Evolutionary conservation across 306 rosid species (phyloP), one percentile per base, ranked within the genome.

Genomic region (Lathyrus sativus): DNA sequence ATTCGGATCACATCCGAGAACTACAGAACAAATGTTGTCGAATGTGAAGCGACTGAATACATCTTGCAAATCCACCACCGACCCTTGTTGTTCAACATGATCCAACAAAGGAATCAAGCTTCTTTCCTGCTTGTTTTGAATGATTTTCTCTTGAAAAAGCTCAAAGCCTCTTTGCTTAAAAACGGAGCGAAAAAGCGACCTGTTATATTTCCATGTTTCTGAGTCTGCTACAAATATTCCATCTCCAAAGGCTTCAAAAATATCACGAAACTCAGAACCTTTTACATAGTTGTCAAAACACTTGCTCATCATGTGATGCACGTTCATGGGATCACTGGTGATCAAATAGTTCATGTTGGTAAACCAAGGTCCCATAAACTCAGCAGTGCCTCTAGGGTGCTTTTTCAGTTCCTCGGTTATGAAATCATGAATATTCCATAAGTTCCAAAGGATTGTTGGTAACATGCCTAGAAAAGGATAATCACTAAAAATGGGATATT

Each of bases 381-480:
- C 59, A 0, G 11, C 70, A 0, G 78, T 85, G 33, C 78, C 61
- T 31, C 17, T 56, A 0, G 81, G 78, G 5, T 37, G 1, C 45
- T 1, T 24, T 9, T 59, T 62, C 10, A 85, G 1, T 0, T 3
- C 0, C 0, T 58, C 35, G 0, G 79, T 51, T 0, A 10, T 0
- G 13, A 26, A 73, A 26, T 82, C 83, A 6, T 82, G 83, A 35
- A 9, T 1, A 1, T 43, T 28, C 17, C 15, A 14, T 37, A 70
- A 0, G 10, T 82, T 76, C 6, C 0, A 9, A 8, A 76, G 13
- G 1, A 71, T 0, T 2, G 17, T 9, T 2, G 85, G 81, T 1
- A 75, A 18, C 86, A 82, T 82, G 7, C 89, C 89, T 9, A 82
- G 5, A 13, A 82, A 2, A 0, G 83, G 83, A 56, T 70, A 85